Conservation (phyloP, 495 filamentous ascomycete genomes). For the Penicillium fimorum region DNA sequence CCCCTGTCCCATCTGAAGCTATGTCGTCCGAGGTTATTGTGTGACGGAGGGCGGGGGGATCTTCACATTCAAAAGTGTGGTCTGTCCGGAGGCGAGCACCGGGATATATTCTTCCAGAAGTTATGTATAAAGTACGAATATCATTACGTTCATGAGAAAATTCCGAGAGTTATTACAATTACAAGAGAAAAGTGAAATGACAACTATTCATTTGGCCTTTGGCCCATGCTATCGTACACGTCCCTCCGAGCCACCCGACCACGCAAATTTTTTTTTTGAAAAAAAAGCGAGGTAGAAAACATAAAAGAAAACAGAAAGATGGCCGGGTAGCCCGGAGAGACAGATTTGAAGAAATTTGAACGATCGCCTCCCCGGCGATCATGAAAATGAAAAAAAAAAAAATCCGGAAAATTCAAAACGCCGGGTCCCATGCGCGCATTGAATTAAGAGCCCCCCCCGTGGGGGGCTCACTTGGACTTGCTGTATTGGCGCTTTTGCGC, state of each 20-base stretch:
- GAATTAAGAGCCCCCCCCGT: not conserved
- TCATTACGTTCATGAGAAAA: constrained; percentile 1
- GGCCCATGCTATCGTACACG: constrained; percentile 25
- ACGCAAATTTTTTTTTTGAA: not conserved
- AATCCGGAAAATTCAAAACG: not conserved
- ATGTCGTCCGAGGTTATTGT: not conserved
- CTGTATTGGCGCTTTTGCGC: constrained; percentile 19
- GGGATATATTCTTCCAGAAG: constrained; percentile 11
- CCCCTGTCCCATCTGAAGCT: not conserved
- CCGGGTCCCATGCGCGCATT: constrained; percentile 5
- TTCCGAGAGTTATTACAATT: not conserved
- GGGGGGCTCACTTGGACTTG: constrained; percentile 9
- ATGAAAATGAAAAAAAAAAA: not conserved
- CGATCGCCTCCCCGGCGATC: not conserved
- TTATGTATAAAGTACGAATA: constrained; percentile 30
- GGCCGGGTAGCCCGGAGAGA: constrained; percentile 2
- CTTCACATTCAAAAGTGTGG: not conserved
- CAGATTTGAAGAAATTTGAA: constrained; percentile 1
- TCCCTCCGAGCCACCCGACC: constrained; percentile 8
- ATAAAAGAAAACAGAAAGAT: constrained; percentile 5
- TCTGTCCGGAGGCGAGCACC: constrained; percentile 1
- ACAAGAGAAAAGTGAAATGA: constrained; percentile 5
- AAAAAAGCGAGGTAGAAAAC: constrained; percentile 16
- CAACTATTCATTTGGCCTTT: constrained; percentile 18
- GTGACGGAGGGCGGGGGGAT: not conserved